Base-by-base conservation (phyloP, 129 eudicot genomes). In the Centrapalus pauciflorus region DNA sequence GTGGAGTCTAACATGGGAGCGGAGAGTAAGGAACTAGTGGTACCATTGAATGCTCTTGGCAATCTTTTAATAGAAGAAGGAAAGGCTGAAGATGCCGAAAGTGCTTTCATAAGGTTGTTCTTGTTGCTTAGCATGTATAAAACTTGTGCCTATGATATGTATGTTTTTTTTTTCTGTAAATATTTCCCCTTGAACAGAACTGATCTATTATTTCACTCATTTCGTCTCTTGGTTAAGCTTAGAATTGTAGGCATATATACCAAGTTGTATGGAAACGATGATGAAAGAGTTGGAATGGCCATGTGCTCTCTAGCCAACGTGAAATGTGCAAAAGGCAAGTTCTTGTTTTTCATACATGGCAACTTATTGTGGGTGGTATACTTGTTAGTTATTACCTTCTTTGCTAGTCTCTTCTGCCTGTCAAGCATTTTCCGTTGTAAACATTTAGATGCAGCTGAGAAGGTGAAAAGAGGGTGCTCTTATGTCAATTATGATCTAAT, bases 321-420 rank as follows among this genome's bases (percentile, higher is more conserved):
- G 50, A 91, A 91, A 74, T 91, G 94, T 40, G 95, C 90, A 71
- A 82, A 85, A 85, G 98, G 98, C 83, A 51, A 79, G 46, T 8
- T 38, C 4, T 17, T 48, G 46, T 61, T 16, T 13, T 7, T 13
- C 10, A 49, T 71, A 11, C 66, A 40, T 17, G 57, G 24, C 26
- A 13, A 28, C 40, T 68, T 35, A 5, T 55, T 55, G 54, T 46
- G 4, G 34, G 34, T 52, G 51, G 50, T 34, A 67, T 33, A 34
- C 20, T 0, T 52, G n/a, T n/a, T n/a, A n/a, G n/a, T n/a, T n/a
- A 46, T n/a, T 23, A 16, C 34, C 64, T 14, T 10, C 12, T 57
- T 28, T n/a, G 30, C 3, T 21, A 56, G 17, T 45, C 73, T 55
- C 37, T 52, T 49, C 24, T 14, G 41, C 45, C 45, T 38, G 45